Percentiles rank a stretch among this genome's conserved stretches.
phyloP scores from a whole-genome alignment of 176 grass and related monocot genomes.

The Carex parvula region DNA sequence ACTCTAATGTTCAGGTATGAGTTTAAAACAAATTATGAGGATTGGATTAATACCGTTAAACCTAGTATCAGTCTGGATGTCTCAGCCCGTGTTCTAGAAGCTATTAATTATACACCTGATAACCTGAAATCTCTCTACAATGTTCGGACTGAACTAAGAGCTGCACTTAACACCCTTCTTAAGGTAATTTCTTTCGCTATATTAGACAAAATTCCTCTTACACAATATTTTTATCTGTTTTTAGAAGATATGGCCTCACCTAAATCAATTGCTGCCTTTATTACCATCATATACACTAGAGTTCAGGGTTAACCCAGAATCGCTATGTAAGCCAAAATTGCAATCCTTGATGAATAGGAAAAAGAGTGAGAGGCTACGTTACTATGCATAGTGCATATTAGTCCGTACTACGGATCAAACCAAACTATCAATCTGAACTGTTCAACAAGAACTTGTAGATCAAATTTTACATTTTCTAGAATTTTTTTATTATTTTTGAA shows the following conservation, averaged over 20 bases:
- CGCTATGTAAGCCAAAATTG: slow-evolving; percentile 11
- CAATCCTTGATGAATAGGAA: slow-evolving; percentile 7
- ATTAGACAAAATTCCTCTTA: slow-evolving; percentile 6
- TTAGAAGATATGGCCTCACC: neutral
- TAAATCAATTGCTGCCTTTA: neutral
- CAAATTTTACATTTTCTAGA: too few species aligned
- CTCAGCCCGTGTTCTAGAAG: slow-evolving; percentile 65
- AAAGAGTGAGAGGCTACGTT: too few species aligned
- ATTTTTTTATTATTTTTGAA: too few species aligned
- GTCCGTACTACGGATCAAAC: too few species aligned
- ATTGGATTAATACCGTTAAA: slow-evolving; percentile 92
- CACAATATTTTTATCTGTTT: slow-evolving; percentile 17
- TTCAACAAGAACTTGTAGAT: too few species aligned
- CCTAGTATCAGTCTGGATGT: slow-evolving; percentile 75
- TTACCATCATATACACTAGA: neutral
- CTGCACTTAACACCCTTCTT: slow-evolving; percentile 79
- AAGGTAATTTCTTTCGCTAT: slow-evolving; percentile 52
- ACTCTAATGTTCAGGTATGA: slow-evolving; percentile 60
- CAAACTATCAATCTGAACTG: too few species aligned
- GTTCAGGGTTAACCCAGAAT: neutral
- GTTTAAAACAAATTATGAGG: slow-evolving; percentile 76
- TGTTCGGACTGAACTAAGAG: slow-evolving; percentile 68
- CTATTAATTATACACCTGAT: slow-evolving; percentile 64
- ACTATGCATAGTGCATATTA: too few species aligned
- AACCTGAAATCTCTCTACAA: slow-evolving; percentile 84